phyloP scores from a whole-genome alignment of 2,329 filamentous ascomycete genomes.

The Aureobasidium zeae region DNA sequence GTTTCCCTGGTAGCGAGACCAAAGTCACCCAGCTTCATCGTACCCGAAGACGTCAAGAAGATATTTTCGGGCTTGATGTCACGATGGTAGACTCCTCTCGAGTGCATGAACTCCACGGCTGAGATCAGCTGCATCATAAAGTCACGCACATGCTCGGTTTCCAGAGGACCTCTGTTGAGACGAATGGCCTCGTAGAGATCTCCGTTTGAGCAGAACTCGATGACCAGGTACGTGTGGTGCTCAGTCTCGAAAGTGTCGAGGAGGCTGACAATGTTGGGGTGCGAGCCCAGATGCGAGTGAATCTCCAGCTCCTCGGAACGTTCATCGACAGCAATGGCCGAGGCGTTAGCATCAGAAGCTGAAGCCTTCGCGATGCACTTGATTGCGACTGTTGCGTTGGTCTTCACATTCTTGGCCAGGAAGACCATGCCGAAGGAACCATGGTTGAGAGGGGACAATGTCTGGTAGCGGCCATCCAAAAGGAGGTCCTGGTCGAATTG shows the following conservation, averaged over 20 bases:
- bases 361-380: constrained; percentile 83
- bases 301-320: constrained; percentile 71
- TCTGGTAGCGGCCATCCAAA: constrained; percentile 82
- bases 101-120: constrained; percentile 83
- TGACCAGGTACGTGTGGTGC: constrained; percentile 78
- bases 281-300: constrained; percentile 67
- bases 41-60: constrained; percentile 75
- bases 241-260: constrained; percentile 86
- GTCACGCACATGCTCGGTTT: constrained; percentile 91
- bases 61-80: constrained; percentile 99
- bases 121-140: constrained; percentile 95
- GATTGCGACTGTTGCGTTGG: constrained; percentile 76
- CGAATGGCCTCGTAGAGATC: constrained; percentile 97
- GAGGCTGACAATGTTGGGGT: constrained; percentile 90
- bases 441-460: constrained; percentile 90
- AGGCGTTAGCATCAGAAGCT: constrained; percentile 42
- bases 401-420: constrained; percentile 70
- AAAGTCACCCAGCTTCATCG: constrained; percentile 95
- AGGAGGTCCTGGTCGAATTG: constrained; percentile 70
- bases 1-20: constrained; percentile 81
- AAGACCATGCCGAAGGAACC: constrained; percentile 99
- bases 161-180: constrained; percentile 72
- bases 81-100: constrained; percentile 84
- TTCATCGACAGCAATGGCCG: constrained; percentile 67
- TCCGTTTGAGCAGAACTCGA: constrained; percentile 91